Conservation (phyloP, 306 rosid species). For the Erythrophleum fordii region DNA sequence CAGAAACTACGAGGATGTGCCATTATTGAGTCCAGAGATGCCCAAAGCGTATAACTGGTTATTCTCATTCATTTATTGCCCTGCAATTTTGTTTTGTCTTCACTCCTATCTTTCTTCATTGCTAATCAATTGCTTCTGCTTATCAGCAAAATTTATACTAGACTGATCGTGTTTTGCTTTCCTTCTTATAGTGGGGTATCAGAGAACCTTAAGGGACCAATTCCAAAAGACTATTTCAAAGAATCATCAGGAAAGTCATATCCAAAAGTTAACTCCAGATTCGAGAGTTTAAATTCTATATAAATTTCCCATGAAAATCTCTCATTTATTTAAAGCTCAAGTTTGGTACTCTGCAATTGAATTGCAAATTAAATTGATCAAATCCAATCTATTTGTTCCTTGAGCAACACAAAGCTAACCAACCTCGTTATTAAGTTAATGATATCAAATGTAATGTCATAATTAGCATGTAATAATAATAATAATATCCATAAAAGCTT, state of each 20-base stretch:
- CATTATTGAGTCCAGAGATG: slow-evolving; percentile 49
- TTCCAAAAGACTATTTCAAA: slow-evolving; percentile 12
- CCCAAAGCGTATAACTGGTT: slow-evolving; percentile 41
- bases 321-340: neutral
- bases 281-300: neutral
- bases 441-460: neutral
- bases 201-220: neutral
- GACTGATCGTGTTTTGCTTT: neutral
- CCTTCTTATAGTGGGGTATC: slow-evolving; percentile 25
- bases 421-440: slow-evolving; percentile 7
- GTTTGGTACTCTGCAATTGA: neutral
- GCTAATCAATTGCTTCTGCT: neutral
- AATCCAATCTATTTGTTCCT: slow-evolving; percentile 16
- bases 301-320: neutral
- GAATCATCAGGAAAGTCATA: neutral
- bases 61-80: slow-evolving; percentile 56
- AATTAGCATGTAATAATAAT: slow-evolving; percentile 23
- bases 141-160: slow-evolving; percentile 15
- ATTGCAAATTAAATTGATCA: neutral
- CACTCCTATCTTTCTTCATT: neutral
- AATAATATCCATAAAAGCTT: slow-evolving; percentile 12
- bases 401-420: slow-evolving; percentile 28
- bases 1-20: slow-evolving; percentile 40
- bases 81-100: slow-evolving; percentile 34
- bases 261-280: neutral